These are phyloP conservation scores for Spencermartinsiella europaea DNA, from an alignment of 805 yeast species.

Conservation along the genomic window DNA sequence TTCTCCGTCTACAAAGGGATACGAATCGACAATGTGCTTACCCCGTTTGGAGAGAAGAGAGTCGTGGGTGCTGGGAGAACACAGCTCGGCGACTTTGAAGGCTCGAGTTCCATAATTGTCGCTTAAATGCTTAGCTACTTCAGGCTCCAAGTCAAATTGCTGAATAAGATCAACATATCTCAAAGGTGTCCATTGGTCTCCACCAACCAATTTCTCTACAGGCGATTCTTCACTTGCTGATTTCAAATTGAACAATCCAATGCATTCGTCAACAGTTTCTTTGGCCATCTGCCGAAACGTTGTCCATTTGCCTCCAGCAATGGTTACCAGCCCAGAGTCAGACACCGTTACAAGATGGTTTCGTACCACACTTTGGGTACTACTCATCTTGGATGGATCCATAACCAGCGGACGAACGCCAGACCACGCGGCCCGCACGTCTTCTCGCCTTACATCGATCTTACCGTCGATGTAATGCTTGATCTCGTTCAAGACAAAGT, in stretches of 20 bases:
- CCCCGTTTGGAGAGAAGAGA: slow-evolving; percentile 34
- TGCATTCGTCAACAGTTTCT: slow-evolving; percentile 77
- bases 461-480: slow-evolving; percentile 73
- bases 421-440: slow-evolving; percentile 93
- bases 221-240: slow-evolving; percentile 42
- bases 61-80: slow-evolving; percentile 25
- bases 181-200: slow-evolving; percentile 69
- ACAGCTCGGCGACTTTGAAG: slow-evolving; percentile 56
- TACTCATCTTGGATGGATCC: slow-evolving; percentile 50
- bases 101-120: slow-evolving; percentile 88
- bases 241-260: slow-evolving; percentile 42
- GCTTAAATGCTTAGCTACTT: slow-evolving; percentile 75
- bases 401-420: slow-evolving; percentile 93
- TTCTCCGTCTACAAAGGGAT: slow-evolving; percentile 84
- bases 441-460: slow-evolving; percentile 83
- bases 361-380: slow-evolving; percentile 87
- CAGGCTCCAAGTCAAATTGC: slow-evolving; percentile 64
- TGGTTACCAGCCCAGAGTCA: slow-evolving; percentile 73
- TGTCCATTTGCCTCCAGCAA: slow-evolving; percentile 98
- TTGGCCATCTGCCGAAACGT: slow-evolving; percentile 97
- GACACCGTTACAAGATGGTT: slow-evolving; percentile 75
- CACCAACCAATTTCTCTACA: slow-evolving; percentile 62
- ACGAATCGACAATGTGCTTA: slow-evolving; percentile 46
- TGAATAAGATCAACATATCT: slow-evolving; percentile 76
- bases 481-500: slow-evolving; percentile 79